Evolutionary conservation across 73 alveolate genomes (phyloP).

Genomic region (Effrenium voratum): DNA sequence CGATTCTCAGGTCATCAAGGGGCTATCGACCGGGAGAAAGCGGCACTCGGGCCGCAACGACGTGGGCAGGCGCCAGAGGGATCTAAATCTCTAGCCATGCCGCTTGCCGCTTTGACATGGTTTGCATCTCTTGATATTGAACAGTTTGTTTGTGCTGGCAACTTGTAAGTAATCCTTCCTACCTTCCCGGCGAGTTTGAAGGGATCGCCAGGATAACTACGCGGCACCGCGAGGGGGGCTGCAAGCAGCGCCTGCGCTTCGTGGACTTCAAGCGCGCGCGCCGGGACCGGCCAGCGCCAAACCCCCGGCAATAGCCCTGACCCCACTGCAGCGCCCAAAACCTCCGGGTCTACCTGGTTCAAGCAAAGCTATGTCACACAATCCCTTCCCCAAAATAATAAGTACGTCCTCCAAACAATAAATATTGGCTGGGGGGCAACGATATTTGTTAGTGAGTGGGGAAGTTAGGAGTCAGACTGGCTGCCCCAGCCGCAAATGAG

Average conservation of each 20-base stretch:
- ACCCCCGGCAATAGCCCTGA: too few species aligned
- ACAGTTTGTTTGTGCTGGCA: background rate
- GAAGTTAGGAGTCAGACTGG: too few species aligned
- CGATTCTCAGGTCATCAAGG: conserved; percentile 54
- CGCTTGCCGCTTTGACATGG: background rate
- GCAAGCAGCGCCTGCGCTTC: conserved; percentile 86
- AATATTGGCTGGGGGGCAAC: too few species aligned
- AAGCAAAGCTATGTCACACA: too few species aligned
- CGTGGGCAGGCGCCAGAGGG: background rate
- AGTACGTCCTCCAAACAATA: too few species aligned
- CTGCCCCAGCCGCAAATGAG: too few species aligned
- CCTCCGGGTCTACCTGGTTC: too few species aligned
- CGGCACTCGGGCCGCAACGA: conserved; percentile 91
- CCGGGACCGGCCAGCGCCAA: conserved; percentile 14
- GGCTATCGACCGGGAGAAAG: conserved; percentile 60
- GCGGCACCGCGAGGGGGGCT: conserved; percentile 83
- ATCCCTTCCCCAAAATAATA: too few species aligned
- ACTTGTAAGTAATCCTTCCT: too few species aligned
- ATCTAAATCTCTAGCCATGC: background rate
- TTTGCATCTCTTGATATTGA: background rate
- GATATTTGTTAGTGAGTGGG: too few species aligned
- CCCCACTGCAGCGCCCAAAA: too few species aligned
- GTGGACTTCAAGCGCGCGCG: conserved; percentile 94
- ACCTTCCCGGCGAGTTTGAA: too few species aligned
- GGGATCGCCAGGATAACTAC: conserved; percentile 54